A percentile compares a stretch with the other conserved stretches of the same genome.
phyloP scores from a whole-genome alignment of 371 early-diverging fungal species.

The Funneliformis caledonium region DNA sequence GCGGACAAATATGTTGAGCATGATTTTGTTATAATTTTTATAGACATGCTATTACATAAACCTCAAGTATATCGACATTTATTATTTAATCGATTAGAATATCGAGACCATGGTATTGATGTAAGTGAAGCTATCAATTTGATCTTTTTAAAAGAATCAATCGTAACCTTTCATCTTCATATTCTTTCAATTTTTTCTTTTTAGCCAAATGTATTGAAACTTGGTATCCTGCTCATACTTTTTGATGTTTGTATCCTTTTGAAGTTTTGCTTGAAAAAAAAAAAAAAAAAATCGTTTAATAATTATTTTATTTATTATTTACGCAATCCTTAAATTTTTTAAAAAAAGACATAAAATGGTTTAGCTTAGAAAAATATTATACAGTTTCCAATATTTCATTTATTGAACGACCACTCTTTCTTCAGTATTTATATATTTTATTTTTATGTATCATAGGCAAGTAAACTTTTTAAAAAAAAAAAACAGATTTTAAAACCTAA shows the following conservation, averaged over 20 bases:
- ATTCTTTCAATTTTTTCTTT: slow-evolving; percentile 21
- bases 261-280: neutral
- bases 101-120: slow-evolving; percentile 60
- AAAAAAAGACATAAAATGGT: slow-evolving; percentile 86
- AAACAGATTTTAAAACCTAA: neutral
- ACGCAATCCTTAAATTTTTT: neutral
- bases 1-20: slow-evolving; percentile 95
- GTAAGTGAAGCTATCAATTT: slow-evolving; percentile 45
- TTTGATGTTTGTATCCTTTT: slow-evolving; percentile 85
- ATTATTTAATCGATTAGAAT: slow-evolving; percentile 76
- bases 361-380: slow-evolving; percentile 75
- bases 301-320: neutral
- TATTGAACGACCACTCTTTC: slow-evolving; percentile 64
- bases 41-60: slow-evolving; percentile 93
- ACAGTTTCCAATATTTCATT: slow-evolving; percentile 58
- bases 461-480: neutral
- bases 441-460: slow-evolving; percentile 73
- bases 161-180: neutral
- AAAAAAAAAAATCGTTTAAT: neutral
- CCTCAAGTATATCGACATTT: slow-evolving; percentile 92
- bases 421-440: slow-evolving; percentile 83
- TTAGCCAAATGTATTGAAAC: slow-evolving; percentile 73
- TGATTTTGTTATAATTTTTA: slow-evolving; percentile 88
- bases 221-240: slow-evolving; percentile 79
- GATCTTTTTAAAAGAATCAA: neutral